These are phyloP conservation scores for Colletotrichum sp. DNA, from an alignment of 2,329 filamentous ascomycete genomes.

Conservation along the genomic window DNA sequence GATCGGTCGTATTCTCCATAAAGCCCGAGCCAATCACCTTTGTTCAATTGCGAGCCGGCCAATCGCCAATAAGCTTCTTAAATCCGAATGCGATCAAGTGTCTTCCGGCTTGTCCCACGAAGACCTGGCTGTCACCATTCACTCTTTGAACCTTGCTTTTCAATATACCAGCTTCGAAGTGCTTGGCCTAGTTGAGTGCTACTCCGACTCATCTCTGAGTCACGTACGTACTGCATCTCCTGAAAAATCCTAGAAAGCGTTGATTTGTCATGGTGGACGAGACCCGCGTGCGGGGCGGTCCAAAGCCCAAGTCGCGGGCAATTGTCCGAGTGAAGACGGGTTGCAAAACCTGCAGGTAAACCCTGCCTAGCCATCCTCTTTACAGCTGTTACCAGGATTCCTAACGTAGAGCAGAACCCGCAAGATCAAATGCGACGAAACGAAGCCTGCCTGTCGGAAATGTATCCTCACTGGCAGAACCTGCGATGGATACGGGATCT, in stretches of 20 bases:
- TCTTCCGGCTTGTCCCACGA: background rate
- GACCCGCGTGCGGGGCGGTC: background rate
- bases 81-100: background rate
- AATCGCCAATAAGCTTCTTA: background rate
- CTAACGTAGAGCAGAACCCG: conserved; percentile 14
- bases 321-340: background rate
- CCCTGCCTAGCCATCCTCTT: too few relatives aligned
- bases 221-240: background rate
- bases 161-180: background rate
- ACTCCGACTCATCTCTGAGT: background rate
- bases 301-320: background rate
- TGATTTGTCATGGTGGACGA: background rate
- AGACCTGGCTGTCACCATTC: background rate
- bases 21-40: background rate
- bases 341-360: background rate
- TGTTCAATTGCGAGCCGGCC: background rate
- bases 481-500: conserved; percentile 28
- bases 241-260: background rate
- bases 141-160: background rate
- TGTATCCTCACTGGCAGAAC: conserved; percentile 25
- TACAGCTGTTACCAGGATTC: background rate
- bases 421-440: conserved; percentile 30
- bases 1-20: background rate
- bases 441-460: conserved; percentile 21
- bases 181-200: accelerated